phyloP scores from a whole-genome alignment of 148 eudicot species.

The Persicaria maculosa region DNA sequence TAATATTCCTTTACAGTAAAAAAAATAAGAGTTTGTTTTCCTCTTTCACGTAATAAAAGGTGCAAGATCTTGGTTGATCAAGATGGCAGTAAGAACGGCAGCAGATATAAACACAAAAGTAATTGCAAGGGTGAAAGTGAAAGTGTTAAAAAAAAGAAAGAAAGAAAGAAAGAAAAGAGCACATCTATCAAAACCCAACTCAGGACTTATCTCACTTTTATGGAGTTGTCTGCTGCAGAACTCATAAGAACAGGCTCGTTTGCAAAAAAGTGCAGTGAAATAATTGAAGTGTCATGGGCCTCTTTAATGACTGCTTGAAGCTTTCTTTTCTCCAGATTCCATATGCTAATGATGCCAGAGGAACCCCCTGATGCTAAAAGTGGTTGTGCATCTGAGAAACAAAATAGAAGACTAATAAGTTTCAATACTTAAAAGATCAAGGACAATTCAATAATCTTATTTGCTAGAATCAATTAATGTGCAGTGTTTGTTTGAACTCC shows the following conservation, averaged over 20 bases:
- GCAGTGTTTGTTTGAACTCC: neutral
- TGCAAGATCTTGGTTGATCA: neutral
- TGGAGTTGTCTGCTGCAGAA: constrained; percentile 84
- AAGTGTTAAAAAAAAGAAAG: neutral
- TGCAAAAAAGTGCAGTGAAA: constrained; percentile 84
- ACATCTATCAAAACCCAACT: neutral
- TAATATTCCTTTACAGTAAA: neutral
- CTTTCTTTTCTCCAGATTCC: constrained; percentile 98
- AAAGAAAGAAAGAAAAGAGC: too few relatives aligned
- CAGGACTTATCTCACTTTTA: constrained; percentile 42
- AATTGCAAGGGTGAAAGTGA: neutral
- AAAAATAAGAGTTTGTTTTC: neutral
- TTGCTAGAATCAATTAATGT: neutral
- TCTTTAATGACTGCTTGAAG: constrained; percentile 87
- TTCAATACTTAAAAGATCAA: neutral
- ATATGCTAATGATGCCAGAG: constrained; percentile 88
- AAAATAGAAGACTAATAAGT: neutral
- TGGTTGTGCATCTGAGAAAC: constrained; percentile 72
- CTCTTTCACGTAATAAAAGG: neutral
- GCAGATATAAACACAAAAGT: neutral
- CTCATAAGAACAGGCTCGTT: constrained; percentile 95
- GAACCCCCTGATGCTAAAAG: constrained; percentile 97
- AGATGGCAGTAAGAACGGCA: neutral
- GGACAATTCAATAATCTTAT: neutral
- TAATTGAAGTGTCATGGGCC: constrained; percentile 83